Evolutionary conservation across 768 basidiomycete species (phyloP).

Genomic region (Leccinum arenicola): DNA sequence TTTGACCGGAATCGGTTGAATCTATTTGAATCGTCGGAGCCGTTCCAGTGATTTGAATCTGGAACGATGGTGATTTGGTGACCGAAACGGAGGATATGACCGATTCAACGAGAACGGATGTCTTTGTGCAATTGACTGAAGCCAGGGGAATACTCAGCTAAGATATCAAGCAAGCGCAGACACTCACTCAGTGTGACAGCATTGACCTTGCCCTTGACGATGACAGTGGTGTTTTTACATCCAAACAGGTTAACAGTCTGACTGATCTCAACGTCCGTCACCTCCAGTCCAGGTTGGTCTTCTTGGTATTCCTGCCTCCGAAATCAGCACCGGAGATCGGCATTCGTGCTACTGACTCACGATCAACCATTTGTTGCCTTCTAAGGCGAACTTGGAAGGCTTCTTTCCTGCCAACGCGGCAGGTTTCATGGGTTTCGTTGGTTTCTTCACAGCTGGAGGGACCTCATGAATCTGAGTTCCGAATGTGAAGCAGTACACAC

Average conservation of each 20-base stretch:
- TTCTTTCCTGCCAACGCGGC: constrained; percentile 83
- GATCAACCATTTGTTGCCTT: constrained; percentile 92
- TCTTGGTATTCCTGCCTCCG: constrained; percentile 83
- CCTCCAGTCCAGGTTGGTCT: constrained; percentile 63
- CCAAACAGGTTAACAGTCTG: constrained; percentile 88
- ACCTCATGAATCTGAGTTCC: neutral
- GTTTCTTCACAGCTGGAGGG: constrained; percentile 51
- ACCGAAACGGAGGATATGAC: constrained; percentile 90
- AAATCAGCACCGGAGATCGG: constrained; percentile 2
- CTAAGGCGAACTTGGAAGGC: constrained; percentile 83
- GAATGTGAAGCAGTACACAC: constrained; percentile 22
- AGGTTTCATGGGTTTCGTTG: constrained; percentile 82
- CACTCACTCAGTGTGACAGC: constrained; percentile 79
- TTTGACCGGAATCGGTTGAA: constrained; percentile 91
- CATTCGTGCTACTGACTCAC: constrained; percentile 42
- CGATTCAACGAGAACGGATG: constrained; percentile 83
- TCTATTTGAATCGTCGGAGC: constrained; percentile 94
- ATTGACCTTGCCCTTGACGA: constrained; percentile 92
- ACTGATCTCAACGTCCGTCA: constrained; percentile 73
- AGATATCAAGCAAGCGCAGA: neutral
- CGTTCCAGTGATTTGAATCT: constrained; percentile 83
- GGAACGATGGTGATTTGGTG: constrained; percentile 91
- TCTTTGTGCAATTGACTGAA: constrained; percentile 85
- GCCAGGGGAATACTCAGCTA: constrained; percentile 3
- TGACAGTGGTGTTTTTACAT: constrained; percentile 81